Evolutionary conservation across 495 filamentous ascomycete genomes (phyloP).

Genomic region (Neurospora tetraspora): DNA sequence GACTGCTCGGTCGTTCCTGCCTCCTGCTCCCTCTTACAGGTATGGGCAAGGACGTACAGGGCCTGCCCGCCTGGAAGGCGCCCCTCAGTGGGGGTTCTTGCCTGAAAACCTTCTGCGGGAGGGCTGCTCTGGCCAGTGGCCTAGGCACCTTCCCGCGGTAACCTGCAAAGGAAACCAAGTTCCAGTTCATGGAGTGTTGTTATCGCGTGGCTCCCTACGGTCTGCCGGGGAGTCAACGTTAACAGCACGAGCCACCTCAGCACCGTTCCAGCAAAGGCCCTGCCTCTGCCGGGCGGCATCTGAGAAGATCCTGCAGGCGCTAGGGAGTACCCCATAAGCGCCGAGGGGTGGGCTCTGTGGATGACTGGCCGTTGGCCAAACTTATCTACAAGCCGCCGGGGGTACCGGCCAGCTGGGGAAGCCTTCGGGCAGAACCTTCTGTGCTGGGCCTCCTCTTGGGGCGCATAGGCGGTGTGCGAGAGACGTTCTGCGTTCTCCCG

Average conservation of each 20-base stretch:
- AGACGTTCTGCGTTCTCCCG: neutral
- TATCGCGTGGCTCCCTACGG: neutral
- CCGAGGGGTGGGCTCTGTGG: neutral
- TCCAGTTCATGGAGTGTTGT: neutral
- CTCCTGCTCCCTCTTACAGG: no score
- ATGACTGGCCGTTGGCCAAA: neutral
- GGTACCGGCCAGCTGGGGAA: slow-evolving; percentile 1
- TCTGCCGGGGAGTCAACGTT: neutral
- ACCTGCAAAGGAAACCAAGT: neutral
- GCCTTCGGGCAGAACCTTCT: neutral
- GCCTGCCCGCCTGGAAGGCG: no score
- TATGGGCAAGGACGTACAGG: no score
- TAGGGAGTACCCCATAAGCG: neutral
- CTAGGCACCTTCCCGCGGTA: neutral
- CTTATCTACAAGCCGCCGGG: slow-evolving; percentile 1
- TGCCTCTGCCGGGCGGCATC: neutral
- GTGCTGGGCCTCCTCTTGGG: slow-evolving; percentile 27
- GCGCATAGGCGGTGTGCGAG: slow-evolving; percentile 22
- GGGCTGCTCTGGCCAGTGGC: neutral
- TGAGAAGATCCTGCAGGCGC: neutral
- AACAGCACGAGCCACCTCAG: neutral
- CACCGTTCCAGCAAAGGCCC: neutral
- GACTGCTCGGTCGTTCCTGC: neutral
- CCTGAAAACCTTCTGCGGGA: neutral
- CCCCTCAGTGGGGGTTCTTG: no score